These are phyloP conservation scores for Xylaria sp. DNA, from an alignment of 2,329 filamentous ascomycete genomes.

Conservation along the genomic window DNA sequence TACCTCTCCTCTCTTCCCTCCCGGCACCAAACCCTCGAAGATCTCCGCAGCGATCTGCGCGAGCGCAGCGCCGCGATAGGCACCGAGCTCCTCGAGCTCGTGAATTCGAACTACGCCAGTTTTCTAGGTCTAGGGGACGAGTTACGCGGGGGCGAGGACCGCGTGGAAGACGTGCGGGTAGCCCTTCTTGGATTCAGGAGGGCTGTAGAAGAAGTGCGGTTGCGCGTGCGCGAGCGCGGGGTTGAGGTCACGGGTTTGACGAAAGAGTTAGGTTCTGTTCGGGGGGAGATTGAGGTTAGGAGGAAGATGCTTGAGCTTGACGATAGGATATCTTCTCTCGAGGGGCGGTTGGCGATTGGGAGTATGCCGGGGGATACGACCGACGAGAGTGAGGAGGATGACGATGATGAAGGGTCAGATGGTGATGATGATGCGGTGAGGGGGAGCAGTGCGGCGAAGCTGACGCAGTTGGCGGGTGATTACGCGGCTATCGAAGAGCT, in stretches of 20 bases:
- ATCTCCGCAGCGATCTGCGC: conserved; percentile 86
- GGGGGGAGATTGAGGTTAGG: conserved; percentile 70
- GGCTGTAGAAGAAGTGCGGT: conserved; percentile 80
- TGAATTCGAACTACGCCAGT: conserved; percentile 94
- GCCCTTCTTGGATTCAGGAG: conserved; percentile 86
- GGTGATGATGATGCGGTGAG: conserved; percentile 50
- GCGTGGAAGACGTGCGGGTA: conserved; percentile 88
- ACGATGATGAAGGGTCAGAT: conserved; percentile 33
- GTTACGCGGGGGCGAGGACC: conserved; percentile 87
- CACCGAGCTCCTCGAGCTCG: conserved; percentile 89
- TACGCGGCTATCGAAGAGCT: conserved; percentile 58
- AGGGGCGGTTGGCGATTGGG: conserved; percentile 70
- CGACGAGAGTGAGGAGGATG: conserved; percentile 53
- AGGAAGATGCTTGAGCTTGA: conserved; percentile 75
- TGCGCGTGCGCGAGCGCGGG: conserved; percentile 71
- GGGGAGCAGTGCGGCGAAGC: conserved; percentile 60
- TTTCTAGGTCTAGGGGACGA: conserved; percentile 87
- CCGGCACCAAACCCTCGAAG: conserved; percentile 95
- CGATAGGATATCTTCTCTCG: conserved; percentile 70
- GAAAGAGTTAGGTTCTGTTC: conserved; percentile 73
- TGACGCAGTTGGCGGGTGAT: conserved; percentile 59
- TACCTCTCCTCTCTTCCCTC: conserved; percentile 86
- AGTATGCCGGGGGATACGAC: conserved; percentile 47
- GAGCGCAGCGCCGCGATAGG: conserved; percentile 82
- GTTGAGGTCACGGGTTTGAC: conserved; percentile 71